A percentile compares a stretch with the other conserved stretches of the same genome.
Evolutionary conservation across 495 filamentous ascomycete species (phyloP).

Genomic region (Podospora pseudoanserina): DNA sequence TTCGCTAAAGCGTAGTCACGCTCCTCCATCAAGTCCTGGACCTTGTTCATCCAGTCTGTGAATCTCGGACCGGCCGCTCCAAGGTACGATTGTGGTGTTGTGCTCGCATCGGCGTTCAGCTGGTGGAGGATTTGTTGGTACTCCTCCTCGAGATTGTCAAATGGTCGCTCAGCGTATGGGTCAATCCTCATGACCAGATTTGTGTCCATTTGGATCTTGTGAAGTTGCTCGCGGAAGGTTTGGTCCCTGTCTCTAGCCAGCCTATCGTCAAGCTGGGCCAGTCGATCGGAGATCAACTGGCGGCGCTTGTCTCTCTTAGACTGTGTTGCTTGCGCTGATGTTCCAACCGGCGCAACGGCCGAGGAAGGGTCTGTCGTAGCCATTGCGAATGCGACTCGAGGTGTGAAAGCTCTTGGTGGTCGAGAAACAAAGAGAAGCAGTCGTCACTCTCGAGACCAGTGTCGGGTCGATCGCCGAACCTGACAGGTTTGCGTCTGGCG

Average conservation of each 20-base stretch:
- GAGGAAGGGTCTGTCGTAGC: constrained; percentile 31
- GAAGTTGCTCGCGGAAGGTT: constrained; percentile 83
- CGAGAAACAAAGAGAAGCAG: not conserved
- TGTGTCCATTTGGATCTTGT: constrained; percentile 85
- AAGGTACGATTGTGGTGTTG: constrained; percentile 44
- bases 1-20: constrained; percentile 73
- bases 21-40: constrained; percentile 81
- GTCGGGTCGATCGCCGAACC: not conserved
- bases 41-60: constrained; percentile 71
- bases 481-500: not conserved
- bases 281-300: constrained; percentile 69
- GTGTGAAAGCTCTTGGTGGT: not conserved
- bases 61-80: constrained; percentile 76
- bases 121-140: constrained; percentile 56
- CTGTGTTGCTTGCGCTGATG: constrained; percentile 30
- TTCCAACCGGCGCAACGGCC: constrained; percentile 25
- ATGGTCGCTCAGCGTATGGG: constrained; percentile 65
- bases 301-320: constrained; percentile 92
- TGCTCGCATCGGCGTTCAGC: constrained; percentile 49
- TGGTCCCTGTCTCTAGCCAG: constrained; percentile 77
- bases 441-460: not conserved
- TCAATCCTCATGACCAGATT: constrained; percentile 79
- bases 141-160: constrained; percentile 69
- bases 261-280: constrained; percentile 65
- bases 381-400: constrained; percentile 23